Evolutionary conservation across 257 asterid species (phyloP).

Genomic region (Solanum appendiculatum): DNA sequence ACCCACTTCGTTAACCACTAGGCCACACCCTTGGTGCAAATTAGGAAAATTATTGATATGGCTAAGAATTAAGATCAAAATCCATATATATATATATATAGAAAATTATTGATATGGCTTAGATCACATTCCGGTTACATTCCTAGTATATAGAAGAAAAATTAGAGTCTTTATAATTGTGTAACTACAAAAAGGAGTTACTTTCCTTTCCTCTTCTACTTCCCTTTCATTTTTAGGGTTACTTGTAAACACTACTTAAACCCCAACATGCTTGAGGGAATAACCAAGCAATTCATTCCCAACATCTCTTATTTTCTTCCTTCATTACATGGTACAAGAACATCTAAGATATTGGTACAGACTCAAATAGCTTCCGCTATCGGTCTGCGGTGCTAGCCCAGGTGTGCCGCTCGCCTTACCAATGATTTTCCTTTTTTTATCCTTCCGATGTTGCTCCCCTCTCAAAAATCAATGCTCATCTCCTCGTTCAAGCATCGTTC

Average conservation of each 20-base stretch:
- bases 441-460: neutral
- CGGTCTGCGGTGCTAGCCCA: neutral
- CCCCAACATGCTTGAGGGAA: neutral
- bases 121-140: neutral
- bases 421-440: neutral
- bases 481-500: neutral
- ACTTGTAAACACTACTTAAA: neutral
- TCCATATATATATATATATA: neutral
- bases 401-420: neutral
- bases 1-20: too few species aligned
- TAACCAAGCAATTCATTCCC: neutral
- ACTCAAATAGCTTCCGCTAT: neutral
- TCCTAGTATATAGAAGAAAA: neutral
- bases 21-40: too few species aligned
- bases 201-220: neutral
- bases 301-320: neutral
- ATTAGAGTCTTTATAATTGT: neutral
- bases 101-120: neutral
- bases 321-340: neutral
- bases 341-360: neutral
- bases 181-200: neutral
- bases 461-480: neutral
- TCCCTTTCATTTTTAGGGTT: neutral
- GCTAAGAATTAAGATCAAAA: neutral
- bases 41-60: neutral